A percentile compares a stretch with the other conserved stretches of the same genome.
These are phyloP conservation scores for Citrus hindsii DNA, from an alignment of 345 rosid species.

Conservation along the genomic window DNA sequence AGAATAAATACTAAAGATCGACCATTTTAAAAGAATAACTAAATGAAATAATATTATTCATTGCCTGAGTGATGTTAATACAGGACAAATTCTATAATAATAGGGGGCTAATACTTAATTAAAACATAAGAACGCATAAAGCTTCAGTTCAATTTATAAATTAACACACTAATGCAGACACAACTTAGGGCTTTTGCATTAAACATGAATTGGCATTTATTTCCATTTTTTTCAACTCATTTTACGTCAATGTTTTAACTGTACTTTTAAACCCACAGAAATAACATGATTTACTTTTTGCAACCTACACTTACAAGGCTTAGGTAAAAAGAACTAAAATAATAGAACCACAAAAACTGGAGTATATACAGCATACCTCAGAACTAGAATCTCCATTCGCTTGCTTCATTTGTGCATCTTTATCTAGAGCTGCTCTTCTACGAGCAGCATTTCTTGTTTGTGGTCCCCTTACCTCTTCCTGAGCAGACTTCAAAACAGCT, in stretches of 20 bases:
- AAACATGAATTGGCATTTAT: neutral
- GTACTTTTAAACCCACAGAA: neutral
- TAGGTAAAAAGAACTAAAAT: neutral
- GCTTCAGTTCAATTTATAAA: neutral
- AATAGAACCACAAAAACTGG: neutral
- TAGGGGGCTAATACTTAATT: neutral
- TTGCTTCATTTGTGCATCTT: constrained; percentile 72
- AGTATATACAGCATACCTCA: constrained; percentile 52
- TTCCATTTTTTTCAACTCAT: neutral
- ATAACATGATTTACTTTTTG: neutral
- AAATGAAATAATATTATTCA: neutral
- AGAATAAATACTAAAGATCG: neutral
- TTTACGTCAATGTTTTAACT: neutral
- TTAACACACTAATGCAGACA: neutral
- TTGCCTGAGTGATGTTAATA: neutral
- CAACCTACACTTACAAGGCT: neutral
- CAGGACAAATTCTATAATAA: neutral
- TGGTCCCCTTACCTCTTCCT: constrained; percentile 78
- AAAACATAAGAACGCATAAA: neutral
- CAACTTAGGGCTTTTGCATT: neutral
- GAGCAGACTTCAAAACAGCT: constrained; percentile 85
- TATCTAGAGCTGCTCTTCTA: constrained; percentile 77
- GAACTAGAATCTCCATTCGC: constrained; percentile 77
- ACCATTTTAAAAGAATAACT: neutral
- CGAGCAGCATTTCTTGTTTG: constrained; percentile 93